phyloP scores from a whole-genome alignment of 2,329 filamentous ascomycete genomes.

The Hypocrella siamensis region DNA sequence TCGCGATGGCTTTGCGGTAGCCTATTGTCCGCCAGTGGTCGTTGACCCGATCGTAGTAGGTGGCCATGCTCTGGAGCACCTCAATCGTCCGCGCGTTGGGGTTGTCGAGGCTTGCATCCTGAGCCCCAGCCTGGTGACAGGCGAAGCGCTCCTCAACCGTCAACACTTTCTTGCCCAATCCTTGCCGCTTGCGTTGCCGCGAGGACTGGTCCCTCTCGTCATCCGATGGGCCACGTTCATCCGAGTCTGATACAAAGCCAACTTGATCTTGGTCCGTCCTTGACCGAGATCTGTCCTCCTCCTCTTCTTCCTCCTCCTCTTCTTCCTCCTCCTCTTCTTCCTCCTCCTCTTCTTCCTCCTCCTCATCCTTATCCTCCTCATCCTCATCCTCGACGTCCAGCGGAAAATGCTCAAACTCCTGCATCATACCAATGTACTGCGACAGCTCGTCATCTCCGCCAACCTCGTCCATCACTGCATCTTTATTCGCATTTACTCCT shows the following conservation, averaged over 20 bases:
- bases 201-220: background rate
- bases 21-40: conserved; percentile 64
- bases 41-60: conserved; percentile 58
- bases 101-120: conserved; percentile 29
- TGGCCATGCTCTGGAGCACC: conserved; percentile 61
- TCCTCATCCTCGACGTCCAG: conserved; percentile 35
- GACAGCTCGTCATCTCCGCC: conserved; percentile 38
- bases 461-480: background rate
- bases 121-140: conserved; percentile 36
- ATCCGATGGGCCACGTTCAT: background rate
- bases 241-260: too few relatives aligned
- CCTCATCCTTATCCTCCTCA: conserved; percentile 8
- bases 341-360: too few relatives aligned
- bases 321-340: too few relatives aligned
- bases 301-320: too few relatives aligned
- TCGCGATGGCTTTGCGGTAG: conserved; percentile 65
- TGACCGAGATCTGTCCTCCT: too few relatives aligned
- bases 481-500: background rate
- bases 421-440: conserved; percentile 46
- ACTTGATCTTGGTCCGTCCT: too few relatives aligned
- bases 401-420: conserved; percentile 42
- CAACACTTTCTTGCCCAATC: conserved; percentile 11
- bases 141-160: conserved; percentile 33
- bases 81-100: conserved; percentile 66
- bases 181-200: background rate